These are phyloP conservation scores for Jaapia argillacea DNA, from an alignment of 768 basidiomycete species.

Conservation along the genomic window DNA sequence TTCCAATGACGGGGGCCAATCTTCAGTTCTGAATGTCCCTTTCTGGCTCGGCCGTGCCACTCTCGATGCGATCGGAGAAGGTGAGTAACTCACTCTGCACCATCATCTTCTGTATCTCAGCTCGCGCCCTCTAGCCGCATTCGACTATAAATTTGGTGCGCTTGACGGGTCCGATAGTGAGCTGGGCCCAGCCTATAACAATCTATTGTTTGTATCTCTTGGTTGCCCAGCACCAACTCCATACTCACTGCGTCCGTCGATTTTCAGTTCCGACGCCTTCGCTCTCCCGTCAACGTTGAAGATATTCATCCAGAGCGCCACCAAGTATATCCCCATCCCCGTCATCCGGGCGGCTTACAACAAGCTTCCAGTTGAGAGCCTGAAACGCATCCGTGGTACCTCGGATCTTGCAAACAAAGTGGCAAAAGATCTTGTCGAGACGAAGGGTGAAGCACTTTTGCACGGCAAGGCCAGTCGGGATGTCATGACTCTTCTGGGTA, in stretches of 20 bases:
- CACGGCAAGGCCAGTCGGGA: conserved; percentile 14
- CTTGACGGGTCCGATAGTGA: conserved; percentile 20
- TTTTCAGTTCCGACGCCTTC: no score
- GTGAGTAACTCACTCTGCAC: conserved; percentile 13
- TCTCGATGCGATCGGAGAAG: conserved; percentile 41
- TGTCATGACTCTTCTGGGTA: neutral
- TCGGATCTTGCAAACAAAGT: conserved; percentile 21
- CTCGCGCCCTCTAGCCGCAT: conserved; percentile 27
- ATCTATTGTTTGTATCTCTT: neutral
- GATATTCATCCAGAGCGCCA: neutral
- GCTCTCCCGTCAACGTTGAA: neutral
- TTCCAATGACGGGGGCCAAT: conserved; percentile 1
- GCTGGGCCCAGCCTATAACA: neutral
- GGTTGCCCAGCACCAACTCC: neutral
- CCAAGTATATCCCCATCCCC: neutral
- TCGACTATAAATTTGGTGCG: conserved; percentile 37
- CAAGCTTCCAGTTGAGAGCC: conserved; percentile 6
- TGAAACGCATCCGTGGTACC: conserved; percentile 22
- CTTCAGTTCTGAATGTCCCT: conserved; percentile 15
- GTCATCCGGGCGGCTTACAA: neutral
- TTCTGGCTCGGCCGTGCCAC: conserved; percentile 31
- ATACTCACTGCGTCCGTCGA: no score
- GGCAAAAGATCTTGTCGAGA: conserved; percentile 24
- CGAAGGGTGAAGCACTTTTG: conserved; percentile 23
- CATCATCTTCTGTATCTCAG: neutral